Conservation (phyloP, 176 grass and related monocot species). For the Dactylis glomerata region DNA sequence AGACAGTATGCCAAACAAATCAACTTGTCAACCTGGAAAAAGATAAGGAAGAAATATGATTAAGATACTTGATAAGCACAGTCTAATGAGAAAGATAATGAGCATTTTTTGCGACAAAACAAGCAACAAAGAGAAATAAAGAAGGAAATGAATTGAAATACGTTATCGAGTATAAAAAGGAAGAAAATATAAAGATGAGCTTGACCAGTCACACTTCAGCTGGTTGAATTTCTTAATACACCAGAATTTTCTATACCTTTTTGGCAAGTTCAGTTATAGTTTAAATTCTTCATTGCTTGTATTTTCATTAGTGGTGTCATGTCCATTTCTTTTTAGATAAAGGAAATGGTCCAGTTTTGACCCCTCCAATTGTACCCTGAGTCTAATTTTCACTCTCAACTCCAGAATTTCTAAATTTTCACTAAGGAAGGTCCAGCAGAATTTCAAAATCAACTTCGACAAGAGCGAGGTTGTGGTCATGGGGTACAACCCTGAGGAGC, state of each 20-base stretch:
- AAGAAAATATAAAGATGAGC: neutral
- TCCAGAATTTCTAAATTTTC: neutral
- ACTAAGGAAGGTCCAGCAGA: neutral
- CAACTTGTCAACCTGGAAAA: slow-evolving; percentile 2
- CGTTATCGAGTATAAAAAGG: neutral
- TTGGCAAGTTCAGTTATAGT: neutral
- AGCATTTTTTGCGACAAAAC: neutral
- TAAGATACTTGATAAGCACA: neutral
- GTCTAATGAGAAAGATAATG: neutral
- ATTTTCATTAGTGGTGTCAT: neutral
- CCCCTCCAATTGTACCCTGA: neutral
- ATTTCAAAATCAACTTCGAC: no score
- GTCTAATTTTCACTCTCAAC: neutral
- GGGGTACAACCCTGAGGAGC: no score
- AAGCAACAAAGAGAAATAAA: neutral
- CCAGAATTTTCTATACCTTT: neutral
- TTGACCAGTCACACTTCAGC: neutral
- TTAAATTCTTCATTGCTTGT: neutral
- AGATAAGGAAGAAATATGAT: neutral
- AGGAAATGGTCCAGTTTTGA: neutral
- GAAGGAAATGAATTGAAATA: no score
- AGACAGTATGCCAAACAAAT: neutral
- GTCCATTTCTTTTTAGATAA: neutral
- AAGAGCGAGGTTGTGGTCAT: no score
- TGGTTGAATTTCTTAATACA: neutral